Evolutionary conservation across 2,329 filamentous ascomycete genomes (phyloP), one percentile per base, ranked within the genome.

Genomic region (Aspergillus quadrilineatus): DNA sequence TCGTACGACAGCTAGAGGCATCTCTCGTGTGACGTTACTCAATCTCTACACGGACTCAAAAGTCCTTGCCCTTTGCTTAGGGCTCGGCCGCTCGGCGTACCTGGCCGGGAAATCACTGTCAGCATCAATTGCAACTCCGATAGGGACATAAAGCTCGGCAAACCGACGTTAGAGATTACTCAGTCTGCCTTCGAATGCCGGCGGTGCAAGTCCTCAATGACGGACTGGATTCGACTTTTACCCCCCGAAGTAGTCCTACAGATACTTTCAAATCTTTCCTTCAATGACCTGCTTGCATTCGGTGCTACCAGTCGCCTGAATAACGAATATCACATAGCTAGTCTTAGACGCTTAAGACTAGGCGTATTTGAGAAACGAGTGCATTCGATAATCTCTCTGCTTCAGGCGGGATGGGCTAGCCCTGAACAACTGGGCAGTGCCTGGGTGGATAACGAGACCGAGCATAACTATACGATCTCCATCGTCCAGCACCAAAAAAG

Each of bases 341-440:
- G 67, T 30, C 59, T 74, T 41, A 64, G 61, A 36, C 59, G 62
- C 15, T 63, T 74, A 8, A 67, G 71, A 34, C 46, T 74, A 14
- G 70, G 67, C 4, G 61, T 73, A 6, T 69, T 74, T 22, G 68
- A 69, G 39, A 70, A 67, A 43, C 64, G 66, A 14, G 51, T 71
- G 7, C 68, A 74, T 53, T 67, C 69, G 4, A 57, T 65, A 9
- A 64, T 74, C 15, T 67, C 72, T 17, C 66, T 69, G 15, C 61
- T 71, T 37, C 66, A 67, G 37, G 65, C 65, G 10, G 60, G 61
- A 29, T 63, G 65, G 65, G 53, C 61, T 14, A 60, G 59, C 9
- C 59, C 65, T 17, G 63, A 64, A n/a, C 61, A 65, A 48, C 30
- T 63, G 14, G 39, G 43, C 8, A 37, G 50, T 14, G 12, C 45